phyloP scores from a whole-genome alignment of 352 stramenopile species.

The Detonula confervacea region DNA sequence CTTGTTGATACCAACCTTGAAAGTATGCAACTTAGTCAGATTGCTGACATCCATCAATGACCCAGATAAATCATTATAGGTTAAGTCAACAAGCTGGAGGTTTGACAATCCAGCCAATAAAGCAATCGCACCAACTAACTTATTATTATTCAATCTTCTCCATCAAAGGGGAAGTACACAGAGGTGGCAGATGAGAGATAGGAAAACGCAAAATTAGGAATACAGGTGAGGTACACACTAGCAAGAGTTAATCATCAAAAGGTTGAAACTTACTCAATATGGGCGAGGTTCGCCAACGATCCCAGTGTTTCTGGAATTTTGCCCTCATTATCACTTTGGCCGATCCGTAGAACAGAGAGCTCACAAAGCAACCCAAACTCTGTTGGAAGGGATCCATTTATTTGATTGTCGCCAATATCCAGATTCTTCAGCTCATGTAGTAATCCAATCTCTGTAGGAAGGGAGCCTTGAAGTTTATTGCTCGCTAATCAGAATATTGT shows the following conservation, averaged over 20 bases:
- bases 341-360: too few species aligned
- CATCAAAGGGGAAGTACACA: not conserved
- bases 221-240: too few species aligned
- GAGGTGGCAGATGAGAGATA: not conserved
- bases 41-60: constrained; percentile 6
- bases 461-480: constrained; percentile 29
- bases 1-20: constrained; percentile 5
- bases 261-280: not conserved
- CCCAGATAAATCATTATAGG: constrained; percentile 9
- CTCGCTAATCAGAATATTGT: not conserved
- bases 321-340: too few species aligned
- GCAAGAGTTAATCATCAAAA: too few species aligned
- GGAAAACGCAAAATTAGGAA: not conserved
- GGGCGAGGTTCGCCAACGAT: not conserved
- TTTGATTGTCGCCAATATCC: constrained; percentile 21
- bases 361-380: too few species aligned
- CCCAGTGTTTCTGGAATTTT: not conserved
- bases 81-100: not conserved
- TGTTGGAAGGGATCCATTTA: too few species aligned
- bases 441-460: constrained; percentile 39
- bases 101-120: not conserved
- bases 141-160: not conserved
- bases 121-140: not conserved
- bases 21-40: constrained; percentile 4
- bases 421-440: constrained; percentile 16